phyloP scores from a whole-genome alignment of 164 flowering plant species.

The Santalum album region DNA sequence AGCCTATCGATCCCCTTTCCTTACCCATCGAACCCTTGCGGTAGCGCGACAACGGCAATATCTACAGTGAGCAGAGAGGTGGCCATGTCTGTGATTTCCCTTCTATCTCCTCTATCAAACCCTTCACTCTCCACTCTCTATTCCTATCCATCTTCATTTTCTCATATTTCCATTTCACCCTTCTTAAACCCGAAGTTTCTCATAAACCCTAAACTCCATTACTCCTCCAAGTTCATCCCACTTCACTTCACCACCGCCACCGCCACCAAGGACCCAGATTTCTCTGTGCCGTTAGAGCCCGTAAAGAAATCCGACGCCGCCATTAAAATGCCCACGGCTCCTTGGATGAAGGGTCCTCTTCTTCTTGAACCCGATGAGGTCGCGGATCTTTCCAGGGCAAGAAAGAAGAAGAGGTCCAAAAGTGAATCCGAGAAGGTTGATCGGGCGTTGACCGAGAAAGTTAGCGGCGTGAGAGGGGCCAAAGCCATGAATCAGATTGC shows the following conservation, averaged over 20 bases:
- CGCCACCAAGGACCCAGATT: conserved; percentile 4
- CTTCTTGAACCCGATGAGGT: conserved; percentile 45
- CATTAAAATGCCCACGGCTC: conserved; percentile 67
- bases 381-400: conserved; percentile 28
- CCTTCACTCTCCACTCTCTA: background rate
- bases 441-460: conserved; percentile 36
- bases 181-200: conserved; percentile 8
- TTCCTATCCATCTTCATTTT: too few relatives aligned
- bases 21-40: too few relatives aligned
- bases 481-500: conserved; percentile 47
- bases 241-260: conserved; percentile 8
- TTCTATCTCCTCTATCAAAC: conserved; percentile 2
- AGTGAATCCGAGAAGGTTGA: conserved; percentile 14
- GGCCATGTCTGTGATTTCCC: too few relatives aligned
- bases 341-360: conserved; percentile 72
- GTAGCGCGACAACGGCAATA: too few relatives aligned
- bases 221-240: conserved; percentile 4
- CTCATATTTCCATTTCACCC: conserved; percentile 10
- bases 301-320: conserved; percentile 1
- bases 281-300: conserved; percentile 11
- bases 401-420: conserved; percentile 3
- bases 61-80: too few relatives aligned
- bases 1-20: too few relatives aligned
- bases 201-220: conserved; percentile 9
- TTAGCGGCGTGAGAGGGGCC: conserved; percentile 50